Conservation (phyloP, 176 grass and related monocot species). For the Zoysia japonica region DNA sequence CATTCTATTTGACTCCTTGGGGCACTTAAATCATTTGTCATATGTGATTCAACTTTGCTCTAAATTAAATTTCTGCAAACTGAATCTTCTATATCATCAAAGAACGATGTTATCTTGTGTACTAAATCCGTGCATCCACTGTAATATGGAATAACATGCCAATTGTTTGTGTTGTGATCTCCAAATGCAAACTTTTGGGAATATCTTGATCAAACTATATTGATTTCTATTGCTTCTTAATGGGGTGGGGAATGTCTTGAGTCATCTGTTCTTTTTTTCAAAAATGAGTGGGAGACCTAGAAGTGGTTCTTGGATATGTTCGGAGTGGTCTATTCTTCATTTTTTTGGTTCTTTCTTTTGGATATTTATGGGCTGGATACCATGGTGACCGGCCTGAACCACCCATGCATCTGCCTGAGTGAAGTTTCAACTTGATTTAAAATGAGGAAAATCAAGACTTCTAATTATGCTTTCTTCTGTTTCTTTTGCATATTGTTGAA, state of each 20-base stretch:
- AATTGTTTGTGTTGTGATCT: not conserved
- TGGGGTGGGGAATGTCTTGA: not conserved
- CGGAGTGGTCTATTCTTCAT: too few species aligned
- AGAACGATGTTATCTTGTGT: not conserved
- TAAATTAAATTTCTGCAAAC: not conserved
- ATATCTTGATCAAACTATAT: slow-evolving; percentile 1
- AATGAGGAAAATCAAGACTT: not conserved
- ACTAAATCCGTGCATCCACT: not conserved
- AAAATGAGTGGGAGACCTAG: too few species aligned
- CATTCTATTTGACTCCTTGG: not conserved
- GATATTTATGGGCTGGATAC: too few species aligned
- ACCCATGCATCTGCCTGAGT: not conserved
- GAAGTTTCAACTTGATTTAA: not conserved
- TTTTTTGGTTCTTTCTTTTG: too few species aligned
- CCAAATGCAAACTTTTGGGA: not conserved
- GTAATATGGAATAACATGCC: not conserved
- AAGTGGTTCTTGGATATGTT: too few species aligned
- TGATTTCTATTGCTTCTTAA: not conserved
- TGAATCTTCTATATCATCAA: not conserved
- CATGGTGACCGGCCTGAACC: too few species aligned
- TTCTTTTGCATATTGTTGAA: not conserved
- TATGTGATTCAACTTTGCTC: slow-evolving; percentile 1
- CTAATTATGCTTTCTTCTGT: slow-evolving; percentile 2
- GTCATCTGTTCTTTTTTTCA: not conserved
- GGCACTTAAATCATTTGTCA: not conserved